phyloP scores from a whole-genome alignment of 768 basidiomycete genomes.

The Coprinopsis strossmayeri region DNA sequence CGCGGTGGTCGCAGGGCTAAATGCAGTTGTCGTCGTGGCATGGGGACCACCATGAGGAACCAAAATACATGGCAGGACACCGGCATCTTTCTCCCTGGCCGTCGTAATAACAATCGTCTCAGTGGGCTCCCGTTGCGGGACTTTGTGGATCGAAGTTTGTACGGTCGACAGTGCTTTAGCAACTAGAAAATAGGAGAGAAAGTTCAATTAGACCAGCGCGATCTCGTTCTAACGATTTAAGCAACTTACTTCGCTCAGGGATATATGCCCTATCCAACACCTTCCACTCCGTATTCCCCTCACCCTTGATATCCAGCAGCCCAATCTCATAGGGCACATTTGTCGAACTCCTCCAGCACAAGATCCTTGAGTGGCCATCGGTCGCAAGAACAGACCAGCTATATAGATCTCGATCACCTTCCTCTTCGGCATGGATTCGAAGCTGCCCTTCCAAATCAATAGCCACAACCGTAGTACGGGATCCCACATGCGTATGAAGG shows the following conservation, averaged over 20 bases:
- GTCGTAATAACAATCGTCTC: constrained; percentile 49
- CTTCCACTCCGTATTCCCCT: constrained; percentile 24
- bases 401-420: constrained; percentile 19
- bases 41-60: constrained; percentile 64
- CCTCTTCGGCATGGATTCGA: constrained; percentile 23
- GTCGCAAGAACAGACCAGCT: constrained; percentile 53
- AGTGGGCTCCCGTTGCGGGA: constrained; percentile 42
- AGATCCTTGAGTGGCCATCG: constrained; percentile 32
- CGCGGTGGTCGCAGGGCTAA: constrained; percentile 34
- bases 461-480: constrained; percentile 42
- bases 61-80: constrained; percentile 40
- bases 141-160: constrained; percentile 34
- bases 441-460: constrained; percentile 26
- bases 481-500: constrained; percentile 48
- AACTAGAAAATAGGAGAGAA: constrained; percentile 26
- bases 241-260: constrained; percentile 31
- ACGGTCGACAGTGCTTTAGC: constrained; percentile 33
- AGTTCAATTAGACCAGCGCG: not conserved
- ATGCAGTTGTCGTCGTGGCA: constrained; percentile 38
- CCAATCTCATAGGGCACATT: constrained; percentile 43
- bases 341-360: constrained; percentile 47
- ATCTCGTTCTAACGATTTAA: not conserved
- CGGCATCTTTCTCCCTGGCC: constrained; percentile 11
- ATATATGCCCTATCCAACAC: constrained; percentile 39
- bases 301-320: constrained; percentile 18